Evolutionary conservation across 441 rosid species (phyloP).

Genomic region (Gossypium schwendimanii): DNA sequence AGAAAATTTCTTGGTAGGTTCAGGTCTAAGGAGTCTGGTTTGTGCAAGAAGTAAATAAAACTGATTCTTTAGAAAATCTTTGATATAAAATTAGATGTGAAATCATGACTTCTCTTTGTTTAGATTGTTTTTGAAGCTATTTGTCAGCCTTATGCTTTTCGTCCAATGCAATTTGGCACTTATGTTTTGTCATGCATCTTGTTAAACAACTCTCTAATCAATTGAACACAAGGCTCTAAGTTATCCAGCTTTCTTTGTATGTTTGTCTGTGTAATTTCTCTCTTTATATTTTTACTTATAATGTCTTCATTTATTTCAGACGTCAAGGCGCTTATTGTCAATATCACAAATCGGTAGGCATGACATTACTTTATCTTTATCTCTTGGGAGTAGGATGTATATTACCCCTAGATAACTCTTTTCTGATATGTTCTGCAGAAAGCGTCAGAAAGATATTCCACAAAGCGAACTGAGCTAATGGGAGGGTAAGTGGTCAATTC

Average conservation of each 20-base stretch:
- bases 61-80: constrained; percentile 1
- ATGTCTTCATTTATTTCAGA: constrained; percentile 38
- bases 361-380: constrained; percentile 7
- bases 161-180: not conserved
- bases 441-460: constrained; percentile 55
- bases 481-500: constrained; percentile 66
- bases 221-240: not conserved
- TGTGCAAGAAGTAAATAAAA: constrained; percentile 2
- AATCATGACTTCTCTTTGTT: not conserved
- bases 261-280: not conserved
- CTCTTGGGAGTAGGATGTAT: constrained; percentile 4
- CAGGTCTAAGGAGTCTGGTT: not conserved
- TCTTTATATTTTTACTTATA: constrained; percentile 13
- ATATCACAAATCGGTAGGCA: constrained; percentile 61
- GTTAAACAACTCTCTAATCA: not conserved
- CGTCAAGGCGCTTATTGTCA: constrained; percentile 67
- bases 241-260: not conserved
- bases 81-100: not conserved
- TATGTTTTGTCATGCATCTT: not conserved
- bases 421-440: constrained; percentile 39
- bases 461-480: constrained; percentile 60
- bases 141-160: not conserved
- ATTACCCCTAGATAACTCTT: not conserved
- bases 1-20: not conserved
- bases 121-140: not conserved